phyloP scores from a whole-genome alignment of 2,329 filamentous ascomycete species.

The Stachybotrys chlorohalonatus region DNA sequence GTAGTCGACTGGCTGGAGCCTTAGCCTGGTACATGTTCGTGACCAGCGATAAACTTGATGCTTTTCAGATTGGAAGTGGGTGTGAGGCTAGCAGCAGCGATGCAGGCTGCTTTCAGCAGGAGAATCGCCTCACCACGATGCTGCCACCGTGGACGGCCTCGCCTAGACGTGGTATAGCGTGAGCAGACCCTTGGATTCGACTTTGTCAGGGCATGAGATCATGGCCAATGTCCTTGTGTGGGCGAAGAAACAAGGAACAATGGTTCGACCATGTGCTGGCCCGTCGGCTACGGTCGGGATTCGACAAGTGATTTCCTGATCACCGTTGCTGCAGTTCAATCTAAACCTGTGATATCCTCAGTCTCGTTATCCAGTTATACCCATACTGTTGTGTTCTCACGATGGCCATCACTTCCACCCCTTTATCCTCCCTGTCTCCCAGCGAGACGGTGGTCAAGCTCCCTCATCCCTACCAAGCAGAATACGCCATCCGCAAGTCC shows the following conservation, averaged over 20 bases:
- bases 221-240: neutral
- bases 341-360: neutral
- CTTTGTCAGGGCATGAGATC: neutral
- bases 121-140: neutral
- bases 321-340: neutral
- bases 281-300: neutral
- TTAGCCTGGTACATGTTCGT: neutral
- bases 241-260: neutral
- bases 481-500: constrained; percentile 31
- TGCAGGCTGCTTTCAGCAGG: neutral
- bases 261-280: neutral
- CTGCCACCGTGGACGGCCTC: neutral
- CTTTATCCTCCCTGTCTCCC: constrained; percentile 16
- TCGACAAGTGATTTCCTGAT: neutral
- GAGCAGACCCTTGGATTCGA: neutral
- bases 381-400: neutral
- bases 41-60: neutral
- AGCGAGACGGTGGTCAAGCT: constrained; percentile 35
- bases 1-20: neutral
- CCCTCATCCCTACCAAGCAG: constrained; percentile 38
- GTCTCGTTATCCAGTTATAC: neutral
- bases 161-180: neutral
- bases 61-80: neutral
- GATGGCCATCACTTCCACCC: constrained; percentile 15
- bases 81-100: neutral